These are phyloP conservation scores for Neonothopanus nambi DNA, from an alignment of 1,284 basidiomycete species.

Conservation along the genomic window DNA sequence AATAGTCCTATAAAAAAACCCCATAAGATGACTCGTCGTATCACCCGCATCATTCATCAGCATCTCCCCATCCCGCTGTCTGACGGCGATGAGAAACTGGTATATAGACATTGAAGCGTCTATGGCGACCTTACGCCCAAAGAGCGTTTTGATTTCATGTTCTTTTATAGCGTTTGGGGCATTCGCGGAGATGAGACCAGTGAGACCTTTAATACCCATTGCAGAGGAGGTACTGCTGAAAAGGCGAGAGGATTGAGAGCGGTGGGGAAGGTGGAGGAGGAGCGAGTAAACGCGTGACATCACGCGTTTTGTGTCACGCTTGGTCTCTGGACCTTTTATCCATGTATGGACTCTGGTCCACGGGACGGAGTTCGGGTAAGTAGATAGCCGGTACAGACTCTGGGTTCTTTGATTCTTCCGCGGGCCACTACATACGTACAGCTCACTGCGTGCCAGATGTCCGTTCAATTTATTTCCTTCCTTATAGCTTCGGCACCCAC, in stretches of 20 bases:
- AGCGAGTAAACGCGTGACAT: slow-evolving; percentile 10
- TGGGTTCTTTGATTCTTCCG: too few species aligned
- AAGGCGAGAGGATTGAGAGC: slow-evolving; percentile 1
- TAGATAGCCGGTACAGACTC: too few species aligned
- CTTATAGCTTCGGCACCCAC: too few species aligned
- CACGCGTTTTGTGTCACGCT: slow-evolving; percentile 9
- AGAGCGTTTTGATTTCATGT: slow-evolving; percentile 95
- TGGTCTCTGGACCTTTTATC: too few species aligned
- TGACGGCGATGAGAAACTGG: slow-evolving; percentile 97
- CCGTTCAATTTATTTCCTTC: too few species aligned
- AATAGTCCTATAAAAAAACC: slow-evolving; percentile 96
- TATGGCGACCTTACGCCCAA: slow-evolving; percentile 97
- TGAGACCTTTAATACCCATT: slow-evolving; percentile 94
- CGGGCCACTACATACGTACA: too few species aligned
- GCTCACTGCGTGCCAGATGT: too few species aligned
- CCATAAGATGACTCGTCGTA: slow-evolving; percentile 97
- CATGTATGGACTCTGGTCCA: too few species aligned
- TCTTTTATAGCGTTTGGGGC: slow-evolving; percentile 89
- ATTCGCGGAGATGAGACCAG: slow-evolving; percentile 85
- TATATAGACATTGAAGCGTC: slow-evolving; percentile 97
- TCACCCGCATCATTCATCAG: slow-evolving; percentile 96
- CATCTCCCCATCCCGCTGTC: slow-evolving; percentile 95
- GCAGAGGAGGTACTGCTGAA: neutral
- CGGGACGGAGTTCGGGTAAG: too few species aligned
- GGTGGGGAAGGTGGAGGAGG: too few species aligned